These are phyloP conservation scores for Pythium pectinolyticum DNA, from an alignment of 352 stramenopile genomes.

Conservation along the genomic window DNA sequence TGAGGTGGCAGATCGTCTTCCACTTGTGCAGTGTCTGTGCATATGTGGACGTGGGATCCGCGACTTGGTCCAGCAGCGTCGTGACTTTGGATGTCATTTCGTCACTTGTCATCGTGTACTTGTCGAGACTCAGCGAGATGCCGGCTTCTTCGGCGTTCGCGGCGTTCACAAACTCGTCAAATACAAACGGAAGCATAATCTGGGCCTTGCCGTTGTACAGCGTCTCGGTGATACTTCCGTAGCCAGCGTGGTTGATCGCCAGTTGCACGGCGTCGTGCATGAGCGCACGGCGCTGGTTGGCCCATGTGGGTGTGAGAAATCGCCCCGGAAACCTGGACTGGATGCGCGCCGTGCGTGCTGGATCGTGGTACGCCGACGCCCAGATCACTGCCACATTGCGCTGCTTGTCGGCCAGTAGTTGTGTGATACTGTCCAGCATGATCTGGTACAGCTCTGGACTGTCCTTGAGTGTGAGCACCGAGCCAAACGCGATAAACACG, in stretches of 20 bases:
- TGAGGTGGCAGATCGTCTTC: slow-evolving; percentile 30
- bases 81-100: slow-evolving; percentile 25
- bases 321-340: slow-evolving; percentile 21
- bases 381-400: slow-evolving; percentile 26
- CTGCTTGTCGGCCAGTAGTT: slow-evolving; percentile 13
- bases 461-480: slow-evolving; percentile 27
- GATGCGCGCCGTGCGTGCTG: slow-evolving; percentile 9
- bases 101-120: slow-evolving; percentile 29
- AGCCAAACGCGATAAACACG: slow-evolving; percentile 28
- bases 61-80: slow-evolving; percentile 19
- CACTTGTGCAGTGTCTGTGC: slow-evolving; percentile 22
- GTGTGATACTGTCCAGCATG: slow-evolving; percentile 19
- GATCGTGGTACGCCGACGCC: slow-evolving; percentile 24
- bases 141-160: slow-evolving; percentile 19
- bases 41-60: slow-evolving; percentile 14
- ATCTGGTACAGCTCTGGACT: slow-evolving; percentile 25
- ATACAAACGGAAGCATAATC: slow-evolving; percentile 28
- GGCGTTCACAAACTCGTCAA: slow-evolving; percentile 31
- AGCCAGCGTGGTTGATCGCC: slow-evolving; percentile 25
- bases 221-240: slow-evolving; percentile 27
- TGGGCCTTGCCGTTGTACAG: slow-evolving; percentile 28
- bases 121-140: slow-evolving; percentile 30
- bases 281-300: slow-evolving; percentile 25
- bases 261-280: slow-evolving; percentile 31
- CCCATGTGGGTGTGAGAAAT: slow-evolving; percentile 27